phyloP scores from a whole-genome alignment of 441 rosid genomes.

The Flueggea neowawraea region DNA sequence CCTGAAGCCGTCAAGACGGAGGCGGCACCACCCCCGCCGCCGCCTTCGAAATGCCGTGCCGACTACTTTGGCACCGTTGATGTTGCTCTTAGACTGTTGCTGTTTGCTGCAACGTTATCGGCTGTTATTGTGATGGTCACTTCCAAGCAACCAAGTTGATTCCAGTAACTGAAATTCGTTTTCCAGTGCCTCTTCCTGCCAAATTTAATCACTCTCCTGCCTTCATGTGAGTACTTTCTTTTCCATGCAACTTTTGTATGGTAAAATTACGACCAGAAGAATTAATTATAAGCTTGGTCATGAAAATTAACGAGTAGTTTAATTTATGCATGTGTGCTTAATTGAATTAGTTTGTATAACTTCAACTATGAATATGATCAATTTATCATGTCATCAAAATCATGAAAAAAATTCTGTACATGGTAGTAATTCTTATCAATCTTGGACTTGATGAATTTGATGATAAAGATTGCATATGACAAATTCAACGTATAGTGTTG shows the following conservation, averaged over 20 bases:
- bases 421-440: no score
- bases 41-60: constrained; percentile 4
- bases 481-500: no score
- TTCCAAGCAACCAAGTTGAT: constrained; percentile 46
- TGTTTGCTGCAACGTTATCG: constrained; percentile 49
- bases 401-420: no score
- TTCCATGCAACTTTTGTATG: not conserved
- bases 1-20: constrained; percentile 28
- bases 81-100: constrained; percentile 42
- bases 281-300: no score
- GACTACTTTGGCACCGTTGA: constrained; percentile 28
- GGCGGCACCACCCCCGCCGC: constrained; percentile 9
- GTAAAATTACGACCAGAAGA: no score
- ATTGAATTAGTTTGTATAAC: no score
- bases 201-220: constrained; percentile 75
- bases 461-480: no score
- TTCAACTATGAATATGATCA: no score
- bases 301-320: no score
- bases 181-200: constrained; percentile 20
- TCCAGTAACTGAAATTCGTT: constrained; percentile 11
- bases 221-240: constrained; percentile 42
- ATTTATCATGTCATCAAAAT: no score
- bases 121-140: constrained; percentile 58
- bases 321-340: no score
- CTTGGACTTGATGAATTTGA: no score